These are phyloP conservation scores for Claviceps sorghi DNA, from an alignment of 2,329 filamentous ascomycete species.

Conservation along the genomic window DNA sequence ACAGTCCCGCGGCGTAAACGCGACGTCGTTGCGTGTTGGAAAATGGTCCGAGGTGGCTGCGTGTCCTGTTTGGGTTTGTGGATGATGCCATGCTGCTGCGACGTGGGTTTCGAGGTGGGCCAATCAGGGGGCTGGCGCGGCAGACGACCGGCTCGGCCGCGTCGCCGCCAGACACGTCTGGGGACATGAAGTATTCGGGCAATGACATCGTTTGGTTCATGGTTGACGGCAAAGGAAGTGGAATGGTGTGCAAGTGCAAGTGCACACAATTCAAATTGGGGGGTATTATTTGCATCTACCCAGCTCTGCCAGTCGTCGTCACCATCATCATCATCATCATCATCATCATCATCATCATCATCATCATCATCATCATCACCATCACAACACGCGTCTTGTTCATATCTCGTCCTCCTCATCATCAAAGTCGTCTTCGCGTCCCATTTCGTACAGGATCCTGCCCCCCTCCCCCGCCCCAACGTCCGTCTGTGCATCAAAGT, in stretches of 20 bases:
- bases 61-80: neutral
- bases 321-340: neutral
- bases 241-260: no score
- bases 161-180: neutral
- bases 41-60: neutral
- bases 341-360: neutral
- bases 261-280: neutral
- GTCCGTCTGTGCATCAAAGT: conserved; percentile 88
- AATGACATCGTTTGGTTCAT: neutral
- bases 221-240: no score
- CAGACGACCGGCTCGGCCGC: no score
- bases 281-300: neutral
- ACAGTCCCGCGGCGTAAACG: neutral
- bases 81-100: neutral
- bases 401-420: conserved; percentile 88
- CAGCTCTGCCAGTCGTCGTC: neutral
- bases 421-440: conserved; percentile 89
- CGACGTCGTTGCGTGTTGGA: neutral
- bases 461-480: conserved; percentile 71
- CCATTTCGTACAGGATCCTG: conserved; percentile 92
- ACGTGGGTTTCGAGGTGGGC: conserved; percentile 7
- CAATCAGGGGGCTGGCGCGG: conserved; percentile 7
- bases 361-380: neutral
- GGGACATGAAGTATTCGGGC: neutral
- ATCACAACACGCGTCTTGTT: conserved; percentile 17